Conservation (phyloP, 441 rosid genomes). For the Populus trichocarpa region DNA sequence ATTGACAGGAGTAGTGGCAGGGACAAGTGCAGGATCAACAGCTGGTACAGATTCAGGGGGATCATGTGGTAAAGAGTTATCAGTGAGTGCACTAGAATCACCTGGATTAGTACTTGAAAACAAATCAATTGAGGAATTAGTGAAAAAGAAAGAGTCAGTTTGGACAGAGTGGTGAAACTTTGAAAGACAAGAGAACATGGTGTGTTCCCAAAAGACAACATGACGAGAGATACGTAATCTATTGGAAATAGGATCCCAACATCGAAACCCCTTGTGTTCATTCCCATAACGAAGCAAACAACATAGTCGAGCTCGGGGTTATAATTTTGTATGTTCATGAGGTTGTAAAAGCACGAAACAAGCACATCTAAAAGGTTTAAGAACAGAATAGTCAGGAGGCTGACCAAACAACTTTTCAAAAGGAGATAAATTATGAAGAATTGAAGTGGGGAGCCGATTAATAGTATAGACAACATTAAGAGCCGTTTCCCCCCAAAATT, state of each 20-base stretch:
- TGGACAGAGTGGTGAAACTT: neutral
- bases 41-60: too few species aligned
- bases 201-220: conserved; percentile 8
- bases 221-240: neutral
- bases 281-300: neutral
- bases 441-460: neutral
- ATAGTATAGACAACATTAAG: conserved; percentile 1
- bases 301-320: neutral
- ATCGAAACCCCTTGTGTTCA: neutral
- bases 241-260: neutral
- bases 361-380: neutral
- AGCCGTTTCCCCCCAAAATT: neutral
- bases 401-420: neutral
- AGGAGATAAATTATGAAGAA: neutral
- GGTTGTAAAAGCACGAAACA: neutral
- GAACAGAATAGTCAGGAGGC: neutral
- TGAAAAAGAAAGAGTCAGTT: neutral
- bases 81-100: neutral
- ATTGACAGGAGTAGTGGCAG: too few species aligned
- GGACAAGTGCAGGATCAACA: neutral
- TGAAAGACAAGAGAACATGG: neutral
- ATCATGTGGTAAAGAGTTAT: too few species aligned
- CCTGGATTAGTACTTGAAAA: neutral
- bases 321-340: neutral
- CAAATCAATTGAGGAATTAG: neutral